These are phyloP conservation scores for Citrus medica DNA, from an alignment of 345 rosid genomes.

Conservation along the genomic window DNA sequence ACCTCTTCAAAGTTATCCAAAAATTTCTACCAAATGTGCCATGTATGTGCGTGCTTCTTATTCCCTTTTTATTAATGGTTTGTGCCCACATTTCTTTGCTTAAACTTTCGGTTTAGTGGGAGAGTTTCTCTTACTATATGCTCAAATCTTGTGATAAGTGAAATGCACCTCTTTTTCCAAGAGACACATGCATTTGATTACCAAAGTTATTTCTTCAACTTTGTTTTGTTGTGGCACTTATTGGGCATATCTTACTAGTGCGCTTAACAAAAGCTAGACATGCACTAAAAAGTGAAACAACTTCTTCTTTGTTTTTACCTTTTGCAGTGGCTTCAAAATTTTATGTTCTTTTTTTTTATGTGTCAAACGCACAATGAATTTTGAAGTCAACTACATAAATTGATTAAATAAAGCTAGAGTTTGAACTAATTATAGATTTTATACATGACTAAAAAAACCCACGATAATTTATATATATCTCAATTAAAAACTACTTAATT, in stretches of 20 bases:
- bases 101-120: constrained; percentile 2
- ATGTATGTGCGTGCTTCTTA: not conserved
- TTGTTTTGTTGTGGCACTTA: not conserved
- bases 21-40: not conserved
- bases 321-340: too few relatives aligned
- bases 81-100: not conserved
- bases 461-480: too few relatives aligned
- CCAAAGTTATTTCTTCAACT: not conserved
- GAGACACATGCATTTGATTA: not conserved
- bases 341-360: too few relatives aligned
- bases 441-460: too few relatives aligned
- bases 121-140: not conserved
- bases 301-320: not conserved
- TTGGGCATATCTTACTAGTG: constrained; percentile 1
- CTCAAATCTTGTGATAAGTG: not conserved
- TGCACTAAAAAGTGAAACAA: not conserved
- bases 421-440: too few relatives aligned
- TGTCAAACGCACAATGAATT: too few relatives aligned
- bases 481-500: too few relatives aligned
- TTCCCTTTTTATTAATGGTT: not conserved
- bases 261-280: constrained; percentile 14
- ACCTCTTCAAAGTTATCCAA: not conserved
- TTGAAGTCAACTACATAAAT: too few relatives aligned
- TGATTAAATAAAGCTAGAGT: too few relatives aligned
- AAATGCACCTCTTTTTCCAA: not conserved